Conservation (phyloP, 23 red algal species). For the Gracilaria caudata region DNA sequence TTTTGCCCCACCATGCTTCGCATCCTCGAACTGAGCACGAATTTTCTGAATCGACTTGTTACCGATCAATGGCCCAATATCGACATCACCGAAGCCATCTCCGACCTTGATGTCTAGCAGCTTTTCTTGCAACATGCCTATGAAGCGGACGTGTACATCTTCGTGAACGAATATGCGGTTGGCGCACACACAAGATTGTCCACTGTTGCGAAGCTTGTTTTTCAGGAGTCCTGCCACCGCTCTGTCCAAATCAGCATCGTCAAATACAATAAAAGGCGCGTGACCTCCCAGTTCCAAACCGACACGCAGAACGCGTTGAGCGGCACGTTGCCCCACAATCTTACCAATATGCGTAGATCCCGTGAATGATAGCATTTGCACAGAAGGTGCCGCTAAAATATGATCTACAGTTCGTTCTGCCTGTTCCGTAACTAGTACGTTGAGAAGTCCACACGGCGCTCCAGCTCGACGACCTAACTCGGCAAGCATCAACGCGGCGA, state of each 20-base stretch:
- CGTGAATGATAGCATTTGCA: constrained; percentile 92
- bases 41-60: constrained; percentile 59
- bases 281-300: constrained; percentile 83
- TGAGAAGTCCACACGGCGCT: constrained; percentile 69
- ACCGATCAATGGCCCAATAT: constrained; percentile 86
- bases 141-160: constrained; percentile 58
- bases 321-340: constrained; percentile 29
- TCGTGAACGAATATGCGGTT: constrained; percentile 84
- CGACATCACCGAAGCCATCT: constrained; percentile 56
- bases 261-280: constrained; percentile 86
- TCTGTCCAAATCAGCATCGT: constrained; percentile 81
- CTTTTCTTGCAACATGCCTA: constrained; percentile 34
- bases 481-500: constrained; percentile 77
- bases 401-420: constrained; percentile 47
- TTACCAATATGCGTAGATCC: constrained; percentile 80
- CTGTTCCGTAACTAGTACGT: constrained; percentile 56
- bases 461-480: constrained; percentile 74
- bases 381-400: constrained; percentile 9
- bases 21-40: constrained; percentile 65
- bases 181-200: constrained; percentile 86
- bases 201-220: constrained; percentile 61
- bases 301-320: constrained; percentile 37
- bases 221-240: constrained; percentile 60
- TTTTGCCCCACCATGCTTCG: constrained; percentile 65
- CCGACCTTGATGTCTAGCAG: constrained; percentile 53